Base-by-base conservation (phyloP, 495 filamentous ascomycete genomes). In the Niebla homalea region DNA sequence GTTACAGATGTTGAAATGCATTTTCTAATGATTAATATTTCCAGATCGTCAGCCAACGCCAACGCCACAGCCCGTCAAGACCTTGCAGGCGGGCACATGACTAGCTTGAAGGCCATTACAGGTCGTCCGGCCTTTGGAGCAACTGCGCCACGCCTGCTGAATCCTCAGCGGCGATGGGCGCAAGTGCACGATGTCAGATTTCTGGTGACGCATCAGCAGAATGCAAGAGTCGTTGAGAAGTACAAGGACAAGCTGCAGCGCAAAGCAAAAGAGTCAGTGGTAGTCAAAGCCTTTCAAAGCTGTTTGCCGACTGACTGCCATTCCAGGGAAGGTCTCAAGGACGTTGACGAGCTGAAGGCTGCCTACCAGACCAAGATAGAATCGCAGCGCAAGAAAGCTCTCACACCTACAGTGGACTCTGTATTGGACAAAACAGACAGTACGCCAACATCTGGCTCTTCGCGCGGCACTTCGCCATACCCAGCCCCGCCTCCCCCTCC, bases 101-200 rank as follows among this genome's bases (percentile, higher is more conserved):
- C 23, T 19, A 29, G 19, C n/a, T 22, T 48, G 20, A 21, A 26
- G 7, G n/a, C 61, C 20, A 57, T 62, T 49, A 44, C 51, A 23
- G 45, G 62, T 11, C 62, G 60, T 22, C 46, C 64, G 55, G 47
- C 60, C 18, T 47, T 61, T 23, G 59, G 57, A 37, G 57, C 55
- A 2, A 55, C 52, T 41, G 57, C 56, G 18, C 63, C 56, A 22
- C 59, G 55, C 43, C 39, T 63, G 22, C 53, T 59, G 50, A 42
- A 49, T 2, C 29, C 56, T 37, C 92, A 97, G 61, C 75, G 84
- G 46, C 79, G 93, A 57, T 89, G 86, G 84, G 93, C 92, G 8
- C 86, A 84, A 54, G 89, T 94, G 10, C 85, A 90, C 65, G 87
- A 95, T 67, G 81, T 93, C 40, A 87, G 89, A 39, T 94, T 92